Percentiles rank a stretch among this genome's conserved stretches.
Conservation (phyloP, 1,139 yeast species). For the Nakaseomyces glabratus region DNA sequence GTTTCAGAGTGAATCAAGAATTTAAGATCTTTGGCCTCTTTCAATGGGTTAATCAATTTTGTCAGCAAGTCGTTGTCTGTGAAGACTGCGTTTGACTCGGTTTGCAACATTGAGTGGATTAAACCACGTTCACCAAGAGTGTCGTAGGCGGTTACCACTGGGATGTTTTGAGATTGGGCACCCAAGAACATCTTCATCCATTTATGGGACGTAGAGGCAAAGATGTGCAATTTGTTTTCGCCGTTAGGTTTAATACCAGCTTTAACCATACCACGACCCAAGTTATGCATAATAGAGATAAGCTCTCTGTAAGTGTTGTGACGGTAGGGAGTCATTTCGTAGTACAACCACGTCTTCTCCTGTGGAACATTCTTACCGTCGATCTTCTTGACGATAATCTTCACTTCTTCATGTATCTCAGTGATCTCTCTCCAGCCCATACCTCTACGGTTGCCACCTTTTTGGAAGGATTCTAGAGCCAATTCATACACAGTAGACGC, state of each 20-base stretch:
- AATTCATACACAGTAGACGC: slow-evolving; percentile 65
- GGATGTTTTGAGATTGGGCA: slow-evolving; percentile 64
- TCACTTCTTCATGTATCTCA: slow-evolving; percentile 68
- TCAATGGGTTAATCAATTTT: slow-evolving; percentile 62
- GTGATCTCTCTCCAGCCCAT: slow-evolving; percentile 76
- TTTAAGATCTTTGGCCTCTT: slow-evolving; percentile 53
- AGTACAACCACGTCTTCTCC: slow-evolving; percentile 82
- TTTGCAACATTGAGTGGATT: slow-evolving; percentile 75
- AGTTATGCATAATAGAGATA: slow-evolving; percentile 39
- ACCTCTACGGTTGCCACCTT: slow-evolving; percentile 45
- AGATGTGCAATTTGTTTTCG: slow-evolving; percentile 64
- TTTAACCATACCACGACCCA: slow-evolving; percentile 68
- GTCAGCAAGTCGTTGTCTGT: slow-evolving; percentile 69
- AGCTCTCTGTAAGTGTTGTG: slow-evolving; percentile 58
- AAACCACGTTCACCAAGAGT: slow-evolving; percentile 90
- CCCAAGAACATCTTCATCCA: slow-evolving; percentile 91
- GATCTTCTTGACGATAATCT: slow-evolving; percentile 62
- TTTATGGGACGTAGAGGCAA: slow-evolving; percentile 73
- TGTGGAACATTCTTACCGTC: slow-evolving; percentile 67
- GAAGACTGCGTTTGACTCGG: slow-evolving; percentile 68
- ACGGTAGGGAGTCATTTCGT: slow-evolving; percentile 66
- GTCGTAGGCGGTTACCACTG: slow-evolving; percentile 94
- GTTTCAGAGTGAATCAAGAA: slow-evolving; percentile 63
- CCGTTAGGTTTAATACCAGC: slow-evolving; percentile 64
- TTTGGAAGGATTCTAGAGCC: slow-evolving; percentile 52